Base-by-base conservation (phyloP, 345 rosid genomes). In the Eucalyptus caleyi region DNA sequence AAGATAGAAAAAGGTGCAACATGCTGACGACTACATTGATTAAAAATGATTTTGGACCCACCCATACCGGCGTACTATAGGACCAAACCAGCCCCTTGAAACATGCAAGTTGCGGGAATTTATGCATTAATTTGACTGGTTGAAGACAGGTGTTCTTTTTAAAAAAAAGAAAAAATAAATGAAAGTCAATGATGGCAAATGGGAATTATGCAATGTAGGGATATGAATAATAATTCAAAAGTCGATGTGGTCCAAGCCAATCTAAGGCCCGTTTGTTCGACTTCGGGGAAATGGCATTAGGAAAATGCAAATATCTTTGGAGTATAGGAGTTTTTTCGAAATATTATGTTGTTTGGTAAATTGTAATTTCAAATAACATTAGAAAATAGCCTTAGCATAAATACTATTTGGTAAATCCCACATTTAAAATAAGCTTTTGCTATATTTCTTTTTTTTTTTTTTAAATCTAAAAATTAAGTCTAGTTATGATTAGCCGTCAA, bases 241-340 rank as follows among this genome's bases (percentile, higher is more conserved):
- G 34, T 30, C 2, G 69, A 62, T 30, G 69, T 62, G 34, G 34
- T 62, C 34, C 18, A 62, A 27, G 69, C 69, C 32, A 30, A 27
- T 62, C 11, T 8, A 19, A 19, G 54, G 21, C 18, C 0, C 9
- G 4, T 51, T 51, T 51, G 21, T 51, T 51, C 21, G 3, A 51
- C 2, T 51, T 51, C 2, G 8, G 8, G 4, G 4, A 51, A 51
- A 51, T 16, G 21, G 21, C 1, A 1, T 51, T 51, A 0, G 8
- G 2, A 51, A 51, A 51, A 51, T 51, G 54, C 21, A 51, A 16
- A 51, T 51, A 51, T 1, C 9, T 51, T 51, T 16, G 54, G 1
- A 0, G 0, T 16, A 6, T 6, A 6, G 1, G 9, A 1, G 9
- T 51, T 51, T 51, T 50, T 6, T 51, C 0, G 0, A 51, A 51